Conservation (phyloP, 2,329 filamentous ascomycete genomes). For the Metarhizium album region DNA sequence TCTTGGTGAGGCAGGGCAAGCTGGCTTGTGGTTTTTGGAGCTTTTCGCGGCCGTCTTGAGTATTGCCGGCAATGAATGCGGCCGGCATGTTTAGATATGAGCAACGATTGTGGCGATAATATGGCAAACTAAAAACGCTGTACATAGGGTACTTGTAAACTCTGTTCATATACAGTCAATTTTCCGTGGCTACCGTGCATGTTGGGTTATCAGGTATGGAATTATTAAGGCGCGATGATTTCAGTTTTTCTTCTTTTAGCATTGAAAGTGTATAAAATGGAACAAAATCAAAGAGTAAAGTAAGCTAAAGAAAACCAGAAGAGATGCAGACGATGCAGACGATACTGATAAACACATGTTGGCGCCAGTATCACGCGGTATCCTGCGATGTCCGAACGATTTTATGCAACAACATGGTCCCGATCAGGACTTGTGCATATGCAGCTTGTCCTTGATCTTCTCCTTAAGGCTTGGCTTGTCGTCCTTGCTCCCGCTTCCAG, state of each 20-base stretch:
- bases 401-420: background rate
- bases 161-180: background rate
- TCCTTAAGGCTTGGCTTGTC: constrained; percentile 42
- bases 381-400: background rate
- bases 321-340: no score
- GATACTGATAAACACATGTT: no score
- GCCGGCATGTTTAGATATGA: background rate
- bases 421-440: constrained; percentile 27
- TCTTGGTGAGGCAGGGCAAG: background rate
- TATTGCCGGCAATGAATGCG: background rate
- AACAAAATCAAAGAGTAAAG: no score
- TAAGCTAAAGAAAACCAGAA: no score
- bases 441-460: constrained; percentile 61
- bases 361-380: background rate
- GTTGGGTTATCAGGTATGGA: background rate
- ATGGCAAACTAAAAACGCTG: no score
- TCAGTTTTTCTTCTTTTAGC: no score
- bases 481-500: constrained; percentile 8
- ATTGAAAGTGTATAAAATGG: no score
- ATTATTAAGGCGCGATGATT: background rate
- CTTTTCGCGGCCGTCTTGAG: background rate
- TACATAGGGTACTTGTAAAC: background rate
- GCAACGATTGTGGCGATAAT: background rate
- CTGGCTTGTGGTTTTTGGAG: background rate
- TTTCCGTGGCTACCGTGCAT: background rate